Evolutionary conservation across 495 filamentous ascomycete species (phyloP).

Genomic region (Letharia columbiana): DNA sequence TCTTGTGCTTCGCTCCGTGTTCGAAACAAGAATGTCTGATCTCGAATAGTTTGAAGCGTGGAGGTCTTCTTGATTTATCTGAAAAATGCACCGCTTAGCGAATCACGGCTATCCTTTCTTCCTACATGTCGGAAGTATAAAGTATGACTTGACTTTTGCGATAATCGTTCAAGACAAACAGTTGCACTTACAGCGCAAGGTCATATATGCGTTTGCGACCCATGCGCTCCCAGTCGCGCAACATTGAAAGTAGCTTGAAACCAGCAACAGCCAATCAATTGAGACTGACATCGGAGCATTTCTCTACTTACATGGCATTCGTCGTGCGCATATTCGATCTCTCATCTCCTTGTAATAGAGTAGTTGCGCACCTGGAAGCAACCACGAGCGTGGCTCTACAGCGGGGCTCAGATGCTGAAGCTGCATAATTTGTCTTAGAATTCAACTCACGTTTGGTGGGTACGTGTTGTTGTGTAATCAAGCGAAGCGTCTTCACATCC

Average conservation of each 20-base stretch:
- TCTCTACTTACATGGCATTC: background rate
- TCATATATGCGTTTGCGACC: background rate
- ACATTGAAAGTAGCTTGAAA: background rate
- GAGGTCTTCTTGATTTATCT: background rate
- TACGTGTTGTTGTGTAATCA: background rate
- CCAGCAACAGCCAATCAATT: background rate
- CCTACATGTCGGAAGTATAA: background rate
- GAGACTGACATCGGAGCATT: background rate
- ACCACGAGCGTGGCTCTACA: background rate
- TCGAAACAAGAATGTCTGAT: background rate
- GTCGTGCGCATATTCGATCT: background rate
- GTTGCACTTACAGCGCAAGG: constrained; percentile 1
- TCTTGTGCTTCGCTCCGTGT: background rate
- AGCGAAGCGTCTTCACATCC: constrained; percentile 7
- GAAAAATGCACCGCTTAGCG: background rate
- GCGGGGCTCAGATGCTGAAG: background rate
- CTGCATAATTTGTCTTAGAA: background rate
- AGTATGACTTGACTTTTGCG: background rate
- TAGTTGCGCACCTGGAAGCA: background rate
- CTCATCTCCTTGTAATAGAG: background rate
- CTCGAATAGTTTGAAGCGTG: background rate
- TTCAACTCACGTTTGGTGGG: background rate
- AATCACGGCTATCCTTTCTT: background rate
- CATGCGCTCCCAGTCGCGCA: constrained; percentile 1
- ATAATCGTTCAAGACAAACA: background rate